Percentiles rank a stretch among this genome's conserved stretches.
These are phyloP conservation scores for Gillenia trifoliata DNA, from an alignment of 306 rosid genomes.

Conservation along the genomic window DNA sequence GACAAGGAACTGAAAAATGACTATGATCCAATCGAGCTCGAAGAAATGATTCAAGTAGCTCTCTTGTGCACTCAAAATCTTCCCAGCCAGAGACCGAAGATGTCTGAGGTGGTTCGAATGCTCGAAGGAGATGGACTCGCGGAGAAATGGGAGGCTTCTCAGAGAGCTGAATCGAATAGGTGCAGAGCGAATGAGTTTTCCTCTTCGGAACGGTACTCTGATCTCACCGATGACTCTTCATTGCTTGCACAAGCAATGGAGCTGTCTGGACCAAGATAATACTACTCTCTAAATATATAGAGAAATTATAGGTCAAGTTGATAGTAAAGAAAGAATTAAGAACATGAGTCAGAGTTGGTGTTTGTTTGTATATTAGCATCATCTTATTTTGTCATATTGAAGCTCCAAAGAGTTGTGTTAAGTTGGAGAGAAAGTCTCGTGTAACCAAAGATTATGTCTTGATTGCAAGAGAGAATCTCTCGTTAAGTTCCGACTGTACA, in stretches of 20 bases:
- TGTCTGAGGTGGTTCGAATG: conserved; percentile 96
- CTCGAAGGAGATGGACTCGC: conserved; percentile 98
- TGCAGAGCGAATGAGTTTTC: conserved; percentile 74
- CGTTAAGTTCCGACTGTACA: conserved; percentile 39
- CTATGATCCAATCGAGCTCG: conserved; percentile 77
- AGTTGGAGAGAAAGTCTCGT: background rate
- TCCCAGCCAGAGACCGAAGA: conserved; percentile 82
- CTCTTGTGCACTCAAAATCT: conserved; percentile 80
- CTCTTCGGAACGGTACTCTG: conserved; percentile 82
- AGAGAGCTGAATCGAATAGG: conserved; percentile 72
- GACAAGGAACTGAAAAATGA: conserved; percentile 68
- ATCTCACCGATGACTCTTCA: conserved; percentile 95
- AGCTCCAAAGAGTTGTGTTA: conserved; percentile 24
- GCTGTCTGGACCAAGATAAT: conserved; percentile 94
- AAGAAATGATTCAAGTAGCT: conserved; percentile 86
- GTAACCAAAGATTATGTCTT: background rate
- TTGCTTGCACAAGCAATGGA: conserved; percentile 97
- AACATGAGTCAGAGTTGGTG: conserved; percentile 18
- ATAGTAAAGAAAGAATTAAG: conserved; percentile 3
- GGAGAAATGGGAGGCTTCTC: conserved; percentile 96
- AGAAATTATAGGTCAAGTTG: background rate
- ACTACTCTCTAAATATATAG: background rate
- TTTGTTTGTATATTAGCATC: conserved; percentile 36
- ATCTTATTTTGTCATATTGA: conserved; percentile 19
- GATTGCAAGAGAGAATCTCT: background rate